phyloP scores from a whole-genome alignment of 257 asterid species.

The Petunia secreta region DNA sequence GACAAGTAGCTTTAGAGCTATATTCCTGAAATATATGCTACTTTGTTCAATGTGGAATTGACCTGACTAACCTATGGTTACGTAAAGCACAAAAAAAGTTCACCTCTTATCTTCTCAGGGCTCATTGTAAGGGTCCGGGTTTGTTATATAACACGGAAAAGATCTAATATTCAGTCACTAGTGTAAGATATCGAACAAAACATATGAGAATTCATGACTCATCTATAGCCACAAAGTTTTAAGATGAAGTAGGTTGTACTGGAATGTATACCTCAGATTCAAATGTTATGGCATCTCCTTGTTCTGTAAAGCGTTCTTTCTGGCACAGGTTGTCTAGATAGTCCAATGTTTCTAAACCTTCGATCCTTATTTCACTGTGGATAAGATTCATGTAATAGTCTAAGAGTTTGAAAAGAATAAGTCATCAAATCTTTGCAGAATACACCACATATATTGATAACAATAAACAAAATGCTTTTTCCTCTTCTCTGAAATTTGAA shows the following conservation, averaged over 20 bases:
- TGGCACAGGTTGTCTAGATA: constrained; percentile 82
- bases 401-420: not conserved
- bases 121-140: not conserved
- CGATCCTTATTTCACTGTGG: constrained; percentile 86
- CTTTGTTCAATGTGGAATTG: not conserved
- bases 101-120: not conserved
- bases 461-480: constrained; percentile 3
- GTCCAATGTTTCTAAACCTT: constrained; percentile 93
- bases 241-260: constrained; percentile 12
- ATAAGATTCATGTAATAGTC: constrained; percentile 7
- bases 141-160: not conserved
- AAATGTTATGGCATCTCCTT: constrained; percentile 92
- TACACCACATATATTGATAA: not conserved
- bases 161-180: not conserved
- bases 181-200: not conserved
- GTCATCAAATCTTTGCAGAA: not conserved
- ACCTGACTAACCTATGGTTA: not conserved
- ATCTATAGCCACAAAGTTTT: constrained; percentile 18
- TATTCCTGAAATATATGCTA: not conserved
- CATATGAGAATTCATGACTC: not conserved
- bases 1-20: constrained; percentile 11
- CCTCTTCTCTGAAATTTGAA: not conserved
- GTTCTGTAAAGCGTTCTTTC: constrained; percentile 88
- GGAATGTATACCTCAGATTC: constrained; percentile 76
- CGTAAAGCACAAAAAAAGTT: not conserved